Evolutionary conservation across 192 early-diverging fungal species (phyloP).

Genomic region (Coemansia sp.): DNA sequence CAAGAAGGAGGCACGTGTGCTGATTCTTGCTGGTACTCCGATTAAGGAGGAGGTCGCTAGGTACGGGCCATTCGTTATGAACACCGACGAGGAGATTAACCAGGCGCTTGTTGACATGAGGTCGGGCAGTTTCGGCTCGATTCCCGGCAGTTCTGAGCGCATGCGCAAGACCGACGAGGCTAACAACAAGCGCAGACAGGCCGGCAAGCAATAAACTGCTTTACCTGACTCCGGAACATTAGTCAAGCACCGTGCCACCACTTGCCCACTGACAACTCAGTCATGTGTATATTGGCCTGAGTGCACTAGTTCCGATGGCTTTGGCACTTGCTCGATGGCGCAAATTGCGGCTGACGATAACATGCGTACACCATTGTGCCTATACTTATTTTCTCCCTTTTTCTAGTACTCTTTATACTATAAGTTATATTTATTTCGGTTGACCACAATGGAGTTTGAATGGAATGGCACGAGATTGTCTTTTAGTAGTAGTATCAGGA

Average conservation of each 20-base stretch:
- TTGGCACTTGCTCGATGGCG: neutral
- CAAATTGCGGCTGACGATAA: neutral
- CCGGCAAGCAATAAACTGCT: slow-evolving; percentile 33
- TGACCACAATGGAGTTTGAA: neutral
- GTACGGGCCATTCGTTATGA: slow-evolving; percentile 71
- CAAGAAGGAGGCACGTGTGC: slow-evolving; percentile 57
- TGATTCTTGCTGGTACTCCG: slow-evolving; percentile 65
- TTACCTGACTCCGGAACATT: neutral
- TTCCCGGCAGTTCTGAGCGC: slow-evolving; percentile 55
- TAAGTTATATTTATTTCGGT: neutral
- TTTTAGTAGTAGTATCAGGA: neutral
- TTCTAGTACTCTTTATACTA: neutral
- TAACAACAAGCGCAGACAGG: slow-evolving; percentile 33
- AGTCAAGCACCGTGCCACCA: neutral
- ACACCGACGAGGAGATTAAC: slow-evolving; percentile 50
- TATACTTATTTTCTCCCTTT: neutral
- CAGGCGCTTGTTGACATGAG: slow-evolving; percentile 47
- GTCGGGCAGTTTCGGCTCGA: slow-evolving; percentile 44
- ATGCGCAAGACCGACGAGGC: slow-evolving; percentile 52
- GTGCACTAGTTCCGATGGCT: neutral
- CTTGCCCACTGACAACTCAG: neutral
- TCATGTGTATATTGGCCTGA: neutral
- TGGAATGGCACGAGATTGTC: neutral
- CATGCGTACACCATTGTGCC: neutral
- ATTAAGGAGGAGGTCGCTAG: slow-evolving; percentile 65